Conservation (phyloP, 306 rosid species). For the Acacia melanoxylon region DNA sequence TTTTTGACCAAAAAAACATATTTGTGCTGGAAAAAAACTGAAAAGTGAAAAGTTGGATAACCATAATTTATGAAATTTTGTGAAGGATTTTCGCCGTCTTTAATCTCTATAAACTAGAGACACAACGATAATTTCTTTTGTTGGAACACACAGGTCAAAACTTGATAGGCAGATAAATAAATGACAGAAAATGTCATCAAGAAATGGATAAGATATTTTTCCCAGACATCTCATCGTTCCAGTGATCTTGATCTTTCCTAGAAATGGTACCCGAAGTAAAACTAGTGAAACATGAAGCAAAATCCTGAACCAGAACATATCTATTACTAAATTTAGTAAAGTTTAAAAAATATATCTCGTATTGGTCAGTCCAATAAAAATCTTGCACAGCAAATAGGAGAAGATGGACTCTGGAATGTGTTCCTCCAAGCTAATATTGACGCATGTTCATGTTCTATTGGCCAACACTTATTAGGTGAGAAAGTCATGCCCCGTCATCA, state of each 20-base stretch:
- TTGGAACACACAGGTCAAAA: neutral
- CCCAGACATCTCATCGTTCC: neutral
- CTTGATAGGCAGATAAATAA: neutral
- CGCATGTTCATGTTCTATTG: constrained; percentile 8
- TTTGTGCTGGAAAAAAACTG: no score
- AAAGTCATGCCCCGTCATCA: neutral
- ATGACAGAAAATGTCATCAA: no score
- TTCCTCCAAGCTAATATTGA: constrained; percentile 3
- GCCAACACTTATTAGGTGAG: neutral
- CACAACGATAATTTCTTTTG: neutral
- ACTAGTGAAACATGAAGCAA: neutral
- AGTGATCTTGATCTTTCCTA: neutral
- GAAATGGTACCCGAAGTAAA: neutral
- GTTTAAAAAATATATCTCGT: neutral
- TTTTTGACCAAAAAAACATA: no score
- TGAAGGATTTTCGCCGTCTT: neutral
- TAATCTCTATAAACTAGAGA: neutral
- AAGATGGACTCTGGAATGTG: neutral
- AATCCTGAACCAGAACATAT: neutral
- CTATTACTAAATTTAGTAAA: neutral
- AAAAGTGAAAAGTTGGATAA: no score
- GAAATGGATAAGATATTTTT: neutral
- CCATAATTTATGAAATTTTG: neutral
- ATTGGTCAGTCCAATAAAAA: neutral
- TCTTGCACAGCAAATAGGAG: neutral